phyloP scores from a whole-genome alignment of 2,329 filamentous ascomycete genomes.

The Cucurbitaria berberidis region DNA sequence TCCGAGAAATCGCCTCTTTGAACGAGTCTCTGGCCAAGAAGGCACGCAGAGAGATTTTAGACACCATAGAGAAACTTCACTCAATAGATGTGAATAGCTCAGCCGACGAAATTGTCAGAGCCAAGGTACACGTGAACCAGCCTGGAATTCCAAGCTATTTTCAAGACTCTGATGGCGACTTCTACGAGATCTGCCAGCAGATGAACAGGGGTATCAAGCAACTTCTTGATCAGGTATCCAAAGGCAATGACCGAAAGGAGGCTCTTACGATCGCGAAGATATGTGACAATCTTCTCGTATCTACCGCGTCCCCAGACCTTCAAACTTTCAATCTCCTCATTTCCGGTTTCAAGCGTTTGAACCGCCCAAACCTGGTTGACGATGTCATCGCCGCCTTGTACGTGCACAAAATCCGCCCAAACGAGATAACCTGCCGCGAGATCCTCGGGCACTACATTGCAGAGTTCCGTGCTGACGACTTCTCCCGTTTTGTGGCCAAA shows the following conservation, averaged over 20 bases:
- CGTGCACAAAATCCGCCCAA: slow-evolving; percentile 51
- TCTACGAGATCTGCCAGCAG: slow-evolving; percentile 32
- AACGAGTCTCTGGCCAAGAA: not conserved
- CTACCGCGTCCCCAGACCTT: slow-evolving; percentile 66
- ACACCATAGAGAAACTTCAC: slow-evolving; percentile 22
- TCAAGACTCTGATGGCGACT: slow-evolving; percentile 49
- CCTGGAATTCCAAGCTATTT: slow-evolving; percentile 40
- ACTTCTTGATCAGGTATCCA: slow-evolving; percentile 20
- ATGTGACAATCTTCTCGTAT: slow-evolving; percentile 70
- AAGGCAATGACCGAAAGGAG: slow-evolving; percentile 17
- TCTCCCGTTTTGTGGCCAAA: slow-evolving; percentile 48
- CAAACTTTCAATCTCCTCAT: slow-evolving; percentile 75
- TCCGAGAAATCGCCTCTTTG: slow-evolving; percentile 20
- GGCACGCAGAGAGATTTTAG: slow-evolving; percentile 22
- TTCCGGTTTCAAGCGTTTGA: slow-evolving; percentile 59
- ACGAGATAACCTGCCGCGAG: slow-evolving; percentile 52
- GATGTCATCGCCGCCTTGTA: slow-evolving; percentile 42
- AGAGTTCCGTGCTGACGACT: slow-evolving; percentile 38
- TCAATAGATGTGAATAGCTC: slow-evolving; percentile 10
- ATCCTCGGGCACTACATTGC: slow-evolving; percentile 51
- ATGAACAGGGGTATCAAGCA: slow-evolving; percentile 42
- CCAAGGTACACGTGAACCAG: slow-evolving; percentile 12
- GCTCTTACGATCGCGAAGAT: slow-evolving; percentile 45
- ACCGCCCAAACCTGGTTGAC: slow-evolving; percentile 32
- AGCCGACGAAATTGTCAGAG: slow-evolving; percentile 15